Conservation (phyloP, 129 eudicot genomes). For the Artemisia tridentata region DNA sequence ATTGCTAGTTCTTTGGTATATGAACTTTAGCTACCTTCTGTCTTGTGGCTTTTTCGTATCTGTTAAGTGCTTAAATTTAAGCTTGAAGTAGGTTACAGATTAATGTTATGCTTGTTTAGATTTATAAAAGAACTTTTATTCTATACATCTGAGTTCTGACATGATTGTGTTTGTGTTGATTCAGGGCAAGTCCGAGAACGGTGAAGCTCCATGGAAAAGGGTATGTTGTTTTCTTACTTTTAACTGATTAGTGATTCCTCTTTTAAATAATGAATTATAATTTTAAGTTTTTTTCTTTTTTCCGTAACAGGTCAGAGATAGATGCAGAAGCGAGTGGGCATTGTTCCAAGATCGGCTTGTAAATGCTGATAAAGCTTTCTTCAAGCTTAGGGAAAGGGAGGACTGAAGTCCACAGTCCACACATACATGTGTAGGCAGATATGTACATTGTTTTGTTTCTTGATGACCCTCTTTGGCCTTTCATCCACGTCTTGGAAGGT, state of each 20-base stretch:
- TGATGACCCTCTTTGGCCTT: conserved; percentile 20
- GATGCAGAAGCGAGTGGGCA: conserved; percentile 83
- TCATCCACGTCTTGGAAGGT: conserved; percentile 25
- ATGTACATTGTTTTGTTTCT: conserved; percentile 50
- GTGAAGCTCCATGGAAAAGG: conserved; percentile 92
- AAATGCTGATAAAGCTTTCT: conserved; percentile 66
- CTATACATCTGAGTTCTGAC: neutral
- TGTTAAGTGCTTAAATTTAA: too few relatives aligned
- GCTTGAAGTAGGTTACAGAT: too few relatives aligned
- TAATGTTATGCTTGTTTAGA: too few relatives aligned
- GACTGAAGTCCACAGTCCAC: conserved; percentile 14
- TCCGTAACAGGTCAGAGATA: conserved; percentile 58
- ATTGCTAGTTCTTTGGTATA: too few relatives aligned
- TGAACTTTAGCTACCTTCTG: too few relatives aligned
- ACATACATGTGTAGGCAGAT: conserved; percentile 17
- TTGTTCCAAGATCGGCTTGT: conserved; percentile 78
- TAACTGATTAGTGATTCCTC: neutral
- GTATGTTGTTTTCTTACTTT: conserved; percentile 35
- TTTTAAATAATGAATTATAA: neutral
- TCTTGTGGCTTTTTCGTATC: too few relatives aligned
- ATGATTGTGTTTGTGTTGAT: neutral
- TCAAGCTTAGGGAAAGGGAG: conserved; percentile 43
- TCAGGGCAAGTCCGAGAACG: conserved; percentile 72
- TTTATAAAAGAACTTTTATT: too few relatives aligned
- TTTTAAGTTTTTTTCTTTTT: neutral